Conservation (phyloP, 2,329 filamentous ascomycete species). For the Chaetomium sp. region DNA sequence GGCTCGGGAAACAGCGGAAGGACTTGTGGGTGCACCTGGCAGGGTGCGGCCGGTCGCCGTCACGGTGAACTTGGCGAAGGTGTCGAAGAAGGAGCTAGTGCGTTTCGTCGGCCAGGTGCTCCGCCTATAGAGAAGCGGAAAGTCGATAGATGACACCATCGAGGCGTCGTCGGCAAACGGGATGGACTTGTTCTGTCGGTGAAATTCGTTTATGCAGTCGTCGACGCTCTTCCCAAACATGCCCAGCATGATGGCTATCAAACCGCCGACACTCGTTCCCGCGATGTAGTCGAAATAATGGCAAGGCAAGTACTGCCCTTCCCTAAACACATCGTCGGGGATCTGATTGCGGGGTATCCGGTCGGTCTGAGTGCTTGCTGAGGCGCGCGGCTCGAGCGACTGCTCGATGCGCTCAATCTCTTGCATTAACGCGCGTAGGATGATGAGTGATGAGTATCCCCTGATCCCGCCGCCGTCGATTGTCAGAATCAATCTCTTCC, state of each 20-base stretch:
- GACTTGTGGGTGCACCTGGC: conserved; percentile 2
- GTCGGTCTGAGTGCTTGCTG: conserved; percentile 32
- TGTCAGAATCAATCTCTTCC: conserved; percentile 34
- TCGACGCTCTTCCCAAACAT: conserved; percentile 33
- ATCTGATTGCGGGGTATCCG: conserved; percentile 31
- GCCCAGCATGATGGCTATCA: conserved; percentile 36
- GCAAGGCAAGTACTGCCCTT: conserved; percentile 33
- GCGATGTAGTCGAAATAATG: conserved; percentile 38
- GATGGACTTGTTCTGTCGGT: conserved; percentile 33
- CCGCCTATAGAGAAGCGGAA: conserved; percentile 30
- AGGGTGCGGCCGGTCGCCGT: conserved; percentile 25
- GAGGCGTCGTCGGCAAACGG: conserved; percentile 29
- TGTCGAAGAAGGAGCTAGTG: conserved; percentile 35
- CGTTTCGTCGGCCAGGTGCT: conserved; percentile 34
- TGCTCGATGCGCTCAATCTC: conserved; percentile 32
- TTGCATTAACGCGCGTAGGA: conserved; percentile 33
- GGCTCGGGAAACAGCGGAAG: conserved; percentile 15
- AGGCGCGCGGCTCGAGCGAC: conserved; percentile 24
- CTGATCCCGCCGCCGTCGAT: conserved; percentile 36
- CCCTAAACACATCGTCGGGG: conserved; percentile 25
- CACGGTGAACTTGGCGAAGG: conserved; percentile 33
- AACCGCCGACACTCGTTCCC: conserved; percentile 33
- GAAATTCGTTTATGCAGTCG: conserved; percentile 34
- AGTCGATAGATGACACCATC: conserved; percentile 26
- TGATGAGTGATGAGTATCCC: conserved; percentile 35